A percentile compares a stretch with the other conserved stretches of the same genome.
phyloP scores from a whole-genome alignment of 1,139 yeast species.

The Diutina rugosa region DNA sequence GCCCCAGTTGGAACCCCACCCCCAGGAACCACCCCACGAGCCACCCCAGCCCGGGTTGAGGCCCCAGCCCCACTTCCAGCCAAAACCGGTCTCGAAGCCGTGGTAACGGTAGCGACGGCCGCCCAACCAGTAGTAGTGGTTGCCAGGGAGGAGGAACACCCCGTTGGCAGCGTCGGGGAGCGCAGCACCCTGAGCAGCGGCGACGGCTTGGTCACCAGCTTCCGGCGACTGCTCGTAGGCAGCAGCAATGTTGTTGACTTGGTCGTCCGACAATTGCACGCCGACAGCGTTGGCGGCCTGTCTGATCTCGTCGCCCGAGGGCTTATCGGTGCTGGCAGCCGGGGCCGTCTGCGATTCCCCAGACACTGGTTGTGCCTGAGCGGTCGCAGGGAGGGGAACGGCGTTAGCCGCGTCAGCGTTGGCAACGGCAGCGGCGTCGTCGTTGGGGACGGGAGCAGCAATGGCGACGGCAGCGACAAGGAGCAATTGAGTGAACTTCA shows the following conservation, averaged over 20 bases:
- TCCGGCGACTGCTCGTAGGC: not conserved
- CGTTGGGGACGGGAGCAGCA: not conserved
- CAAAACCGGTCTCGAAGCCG: not conserved
- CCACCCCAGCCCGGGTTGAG: not conserved
- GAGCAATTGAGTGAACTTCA: constrained; percentile 1
- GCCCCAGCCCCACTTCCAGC: constrained; percentile 1
- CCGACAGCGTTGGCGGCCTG: not conserved
- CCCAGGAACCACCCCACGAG: not conserved
- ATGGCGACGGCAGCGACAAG: not conserved
- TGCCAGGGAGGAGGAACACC: not conserved
- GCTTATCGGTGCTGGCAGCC: not conserved
- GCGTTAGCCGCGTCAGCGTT: not conserved
- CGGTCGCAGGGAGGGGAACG: not conserved
- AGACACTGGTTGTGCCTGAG: not conserved
- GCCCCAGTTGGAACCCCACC: not conserved
- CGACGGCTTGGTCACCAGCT: constrained; percentile 1
- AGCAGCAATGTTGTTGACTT: not conserved
- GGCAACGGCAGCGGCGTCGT: not conserved
- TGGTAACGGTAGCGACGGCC: not conserved
- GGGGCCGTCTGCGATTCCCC: not conserved
- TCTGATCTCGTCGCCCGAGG: not conserved
- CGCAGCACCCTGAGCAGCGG: not conserved
- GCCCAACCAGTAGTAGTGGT: not conserved
- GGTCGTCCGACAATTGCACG: not conserved
- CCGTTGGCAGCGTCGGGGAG: not conserved